Percentiles rank a stretch among this genome's conserved stretches.
These are phyloP conservation scores for Talaromyces pinophilus DNA, from an alignment of 2,329 filamentous ascomycete species.

Conservation along the genomic window DNA sequence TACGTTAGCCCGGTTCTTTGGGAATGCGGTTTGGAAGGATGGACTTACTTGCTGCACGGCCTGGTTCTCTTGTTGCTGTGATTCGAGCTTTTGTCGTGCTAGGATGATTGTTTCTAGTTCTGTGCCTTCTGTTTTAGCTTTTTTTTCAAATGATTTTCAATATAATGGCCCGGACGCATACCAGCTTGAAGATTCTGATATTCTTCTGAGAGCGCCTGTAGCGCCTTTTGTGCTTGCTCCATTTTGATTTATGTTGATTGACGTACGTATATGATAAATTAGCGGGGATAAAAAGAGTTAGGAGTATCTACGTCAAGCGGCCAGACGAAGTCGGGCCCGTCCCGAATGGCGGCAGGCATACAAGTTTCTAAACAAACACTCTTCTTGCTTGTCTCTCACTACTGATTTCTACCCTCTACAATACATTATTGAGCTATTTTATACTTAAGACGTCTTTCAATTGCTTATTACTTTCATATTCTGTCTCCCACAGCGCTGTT, in stretches of 20 bases:
- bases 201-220: slow-evolving; percentile 83
- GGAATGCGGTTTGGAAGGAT: background rate
- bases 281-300: slow-evolving; percentile 1
- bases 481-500: background rate
- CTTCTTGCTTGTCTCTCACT: background rate
- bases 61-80: slow-evolving; percentile 89
- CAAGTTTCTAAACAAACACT: slow-evolving; percentile 13
- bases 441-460: background rate
- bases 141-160: background rate
- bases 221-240: slow-evolving; percentile 71
- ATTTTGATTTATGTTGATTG: slow-evolving; percentile 46
- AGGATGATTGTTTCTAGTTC: slow-evolving; percentile 76
- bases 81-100: slow-evolving; percentile 84
- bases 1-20: background rate
- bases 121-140: slow-evolving; percentile 40
- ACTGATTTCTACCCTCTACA: background rate
- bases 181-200: slow-evolving; percentile 85
- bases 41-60: slow-evolving; percentile 73
- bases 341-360: slow-evolving; percentile 14
- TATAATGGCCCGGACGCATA: slow-evolving; percentile 40
- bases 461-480: background rate
- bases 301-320: slow-evolving; percentile 3
- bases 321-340: background rate
- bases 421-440: background rate
- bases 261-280: background rate